A percentile compares a stretch with the other conserved stretches of the same genome.
phyloP scores from a whole-genome alignment of 495 filamentous ascomycete genomes.

The Evernia prunastri region DNA sequence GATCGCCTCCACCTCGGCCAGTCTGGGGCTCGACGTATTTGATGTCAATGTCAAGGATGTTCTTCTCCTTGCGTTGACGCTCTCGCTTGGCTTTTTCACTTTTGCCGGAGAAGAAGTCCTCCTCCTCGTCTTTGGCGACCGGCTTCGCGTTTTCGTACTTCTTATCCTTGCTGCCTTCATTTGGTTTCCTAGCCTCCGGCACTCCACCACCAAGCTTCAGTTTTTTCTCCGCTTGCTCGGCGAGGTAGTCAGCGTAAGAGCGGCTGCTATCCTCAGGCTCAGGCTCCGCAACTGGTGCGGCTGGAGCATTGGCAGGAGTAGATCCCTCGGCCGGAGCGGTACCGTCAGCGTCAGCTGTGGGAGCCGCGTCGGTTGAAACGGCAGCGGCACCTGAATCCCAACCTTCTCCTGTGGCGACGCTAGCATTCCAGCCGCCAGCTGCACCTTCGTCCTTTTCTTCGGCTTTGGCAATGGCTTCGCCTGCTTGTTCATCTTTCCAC shows the following conservation, averaged over 20 bases:
- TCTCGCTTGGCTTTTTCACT: conserved; percentile 78
- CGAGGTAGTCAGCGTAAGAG: conserved; percentile 81
- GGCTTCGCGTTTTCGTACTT: conserved; percentile 87
- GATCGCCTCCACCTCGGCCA: conserved; percentile 43
- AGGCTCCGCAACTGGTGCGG: conserved; percentile 26
- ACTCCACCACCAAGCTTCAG: conserved; percentile 55
- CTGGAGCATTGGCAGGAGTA: conserved; percentile 21
- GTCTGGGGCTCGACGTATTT: conserved; percentile 59
- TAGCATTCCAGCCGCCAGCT: conserved; percentile 29
- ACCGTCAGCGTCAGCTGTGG: conserved; percentile 37
- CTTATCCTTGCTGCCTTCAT: conserved; percentile 85
- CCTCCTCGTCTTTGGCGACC: conserved; percentile 61
- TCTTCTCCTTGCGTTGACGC: conserved; percentile 89
- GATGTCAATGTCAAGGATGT: conserved; percentile 77
- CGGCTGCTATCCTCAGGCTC: conserved; percentile 85
- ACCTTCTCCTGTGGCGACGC: conserved; percentile 12
- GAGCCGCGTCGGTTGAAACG: conserved; percentile 28
- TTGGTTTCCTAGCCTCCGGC: conserved; percentile 72
- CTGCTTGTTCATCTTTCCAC: conserved; percentile 82
- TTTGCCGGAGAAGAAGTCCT: conserved; percentile 68
- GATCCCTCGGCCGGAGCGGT: conserved; percentile 30
- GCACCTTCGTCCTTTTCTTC: conserved; percentile 56
- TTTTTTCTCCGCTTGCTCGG: conserved; percentile 78
- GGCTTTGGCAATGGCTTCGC: conserved; percentile 73
- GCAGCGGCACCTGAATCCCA: conserved; percentile 26